Base-by-base conservation (phyloP, 148 eudicot species). In the Vaccinium vitisidaea region DNA sequence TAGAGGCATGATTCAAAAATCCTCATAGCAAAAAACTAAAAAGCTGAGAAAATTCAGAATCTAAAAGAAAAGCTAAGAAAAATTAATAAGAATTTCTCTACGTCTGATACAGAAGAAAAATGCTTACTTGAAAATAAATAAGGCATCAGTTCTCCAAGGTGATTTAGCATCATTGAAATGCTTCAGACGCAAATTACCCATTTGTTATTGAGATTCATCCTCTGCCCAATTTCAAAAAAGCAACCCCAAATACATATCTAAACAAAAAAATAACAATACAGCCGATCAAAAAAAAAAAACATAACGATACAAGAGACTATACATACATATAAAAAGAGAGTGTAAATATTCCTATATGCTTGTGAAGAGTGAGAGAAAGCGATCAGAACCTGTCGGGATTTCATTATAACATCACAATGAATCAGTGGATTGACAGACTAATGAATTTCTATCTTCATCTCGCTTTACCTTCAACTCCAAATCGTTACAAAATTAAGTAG, bases 131-230 rank as follows among this genome's bases (percentile, higher is more conserved):
- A 53, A 14, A 52, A 54, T 49, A 27, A 54, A 27, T 13, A 23
- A 30, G 1, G 16, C 89, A 92, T 95, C 97, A 95, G 97, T 87
- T 95, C 98, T 95, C 94, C 93, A 95, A 95, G 98, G 95, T 95
- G 95, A 84, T 76, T 25, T 81, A 86, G 86, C 97, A 93, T 92
- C 97, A 95, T 84, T 21, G 25, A 49, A 81, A 80, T 82, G 43
- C 87, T 86, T 95, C 97, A 95, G 98, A 87, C 91, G 95, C 95
- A 95, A 95, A 95, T 92, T 92, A 95, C 97, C 98, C 95, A 95
- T 94, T 91, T 85, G 88, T 77, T 53, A 80, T 30, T 81, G 52
- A 89, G 89, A 88, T 92, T 92, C 97, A 90, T 95, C 98, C 86
- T 77, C 6, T 88, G 88, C 90, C 91, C 87, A 6, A 55, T 56